A percentile compares a stretch with the other conserved stretches of the same genome.
Evolutionary conservation across 1,139 yeast genomes (phyloP).

Genomic region (Magnusiomyces starmeri): DNA sequence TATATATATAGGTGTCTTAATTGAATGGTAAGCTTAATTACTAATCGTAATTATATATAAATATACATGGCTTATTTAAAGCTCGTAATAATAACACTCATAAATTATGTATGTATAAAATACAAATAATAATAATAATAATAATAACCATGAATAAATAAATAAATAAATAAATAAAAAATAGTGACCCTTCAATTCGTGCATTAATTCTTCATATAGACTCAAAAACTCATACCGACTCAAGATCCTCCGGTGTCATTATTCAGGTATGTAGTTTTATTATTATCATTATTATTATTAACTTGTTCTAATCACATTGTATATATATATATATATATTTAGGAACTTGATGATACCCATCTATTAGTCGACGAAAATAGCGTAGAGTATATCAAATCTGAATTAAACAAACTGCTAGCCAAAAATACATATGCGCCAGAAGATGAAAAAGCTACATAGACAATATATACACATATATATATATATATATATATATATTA

Average conservation of each 20-base stretch:
- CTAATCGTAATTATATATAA: conserved; percentile 12
- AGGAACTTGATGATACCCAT: conserved; percentile 88
- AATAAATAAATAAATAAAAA: no score
- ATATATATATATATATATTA: background rate
- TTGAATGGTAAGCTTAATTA: conserved; percentile 28
- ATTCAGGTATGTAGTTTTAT: conserved; percentile 39
- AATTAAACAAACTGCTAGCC: conserved; percentile 65
- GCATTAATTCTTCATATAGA: conserved; percentile 82
- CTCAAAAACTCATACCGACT: conserved; percentile 58
- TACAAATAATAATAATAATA: no score
- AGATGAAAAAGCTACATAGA: conserved; percentile 68
- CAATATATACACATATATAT: no score
- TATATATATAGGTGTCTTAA: conserved; percentile 20
- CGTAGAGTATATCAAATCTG: conserved; percentile 67
- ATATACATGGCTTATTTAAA: no score
- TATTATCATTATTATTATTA: background rate
- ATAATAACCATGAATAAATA: no score
- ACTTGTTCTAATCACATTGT: background rate
- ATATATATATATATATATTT: conserved; percentile 18
- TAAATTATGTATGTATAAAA: no score
- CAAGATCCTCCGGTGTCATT: conserved; percentile 64
- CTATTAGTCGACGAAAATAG: conserved; percentile 69
- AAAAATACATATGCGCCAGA: conserved; percentile 80
- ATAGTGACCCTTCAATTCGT: conserved; percentile 81
- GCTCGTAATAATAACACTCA: no score